These are phyloP conservation scores for Russula earlei DNA, from an alignment of 768 basidiomycete species.

Conservation along the genomic window DNA sequence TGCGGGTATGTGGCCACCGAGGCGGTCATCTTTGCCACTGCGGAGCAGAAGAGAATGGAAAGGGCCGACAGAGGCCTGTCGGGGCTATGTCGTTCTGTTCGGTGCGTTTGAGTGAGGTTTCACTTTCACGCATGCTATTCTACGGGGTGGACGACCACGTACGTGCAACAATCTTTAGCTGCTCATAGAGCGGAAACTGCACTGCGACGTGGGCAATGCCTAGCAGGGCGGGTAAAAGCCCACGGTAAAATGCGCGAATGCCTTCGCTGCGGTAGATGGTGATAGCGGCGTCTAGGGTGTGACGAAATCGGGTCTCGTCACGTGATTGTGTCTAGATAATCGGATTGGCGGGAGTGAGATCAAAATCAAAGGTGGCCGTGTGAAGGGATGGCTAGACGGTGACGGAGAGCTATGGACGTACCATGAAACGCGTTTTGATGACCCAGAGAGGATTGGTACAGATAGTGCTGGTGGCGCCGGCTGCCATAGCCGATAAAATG, in stretches of 20 bases:
- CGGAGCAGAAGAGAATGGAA: conserved; percentile 81
- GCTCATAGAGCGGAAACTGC: conserved; percentile 95
- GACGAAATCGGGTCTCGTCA: conserved; percentile 69
- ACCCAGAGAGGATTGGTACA: conserved; percentile 98
- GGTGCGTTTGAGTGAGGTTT: background rate
- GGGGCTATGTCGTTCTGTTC: conserved; percentile 13
- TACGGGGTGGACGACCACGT: conserved; percentile 25
- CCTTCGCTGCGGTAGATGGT: conserved; percentile 92
- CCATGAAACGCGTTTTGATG: conserved; percentile 99
- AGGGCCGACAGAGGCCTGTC: conserved; percentile 38
- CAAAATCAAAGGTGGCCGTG: no score
- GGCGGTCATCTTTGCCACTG: conserved; percentile 92
- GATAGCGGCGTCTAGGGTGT: conserved; percentile 81
- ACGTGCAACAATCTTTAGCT: conserved; percentile 82
- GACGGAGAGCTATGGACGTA: conserved; percentile 24
- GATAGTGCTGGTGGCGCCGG: conserved; percentile 87
- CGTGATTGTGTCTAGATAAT: conserved; percentile 68
- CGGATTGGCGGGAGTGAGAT: no score
- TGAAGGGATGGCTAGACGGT: no score
- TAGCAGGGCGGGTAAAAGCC: conserved; percentile 83
- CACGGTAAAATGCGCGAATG: conserved; percentile 82
- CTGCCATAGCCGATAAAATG: conserved; percentile 91
- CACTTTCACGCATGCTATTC: no score
- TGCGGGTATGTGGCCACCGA: conserved; percentile 95
- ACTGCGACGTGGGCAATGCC: conserved; percentile 94